Evolutionary conservation across 805 yeast genomes (phyloP).

Genomic region (Novakomyces olei): DNA sequence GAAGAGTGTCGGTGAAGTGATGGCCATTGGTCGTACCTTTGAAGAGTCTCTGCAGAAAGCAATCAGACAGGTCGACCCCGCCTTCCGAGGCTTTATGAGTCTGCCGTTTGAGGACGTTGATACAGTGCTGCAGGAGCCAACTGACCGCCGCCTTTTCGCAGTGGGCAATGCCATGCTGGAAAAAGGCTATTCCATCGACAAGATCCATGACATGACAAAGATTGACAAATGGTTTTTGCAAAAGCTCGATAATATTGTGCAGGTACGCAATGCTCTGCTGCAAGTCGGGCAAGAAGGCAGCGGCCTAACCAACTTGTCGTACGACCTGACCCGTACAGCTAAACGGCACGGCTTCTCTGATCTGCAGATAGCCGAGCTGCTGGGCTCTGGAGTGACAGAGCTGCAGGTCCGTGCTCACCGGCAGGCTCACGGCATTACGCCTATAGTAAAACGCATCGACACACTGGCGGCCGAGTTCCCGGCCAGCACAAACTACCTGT

Average conservation of each 20-base stretch:
- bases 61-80: constrained; percentile 84
- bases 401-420: constrained; percentile 63
- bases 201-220: constrained; percentile 74
- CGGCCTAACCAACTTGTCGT: constrained; percentile 36
- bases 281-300: constrained; percentile 21
- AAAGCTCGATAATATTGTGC: constrained; percentile 82
- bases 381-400: constrained; percentile 52
- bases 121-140: constrained; percentile 56
- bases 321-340: constrained; percentile 52
- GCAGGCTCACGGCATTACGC: constrained; percentile 53
- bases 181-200: constrained; percentile 76
- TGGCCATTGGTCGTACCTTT: constrained; percentile 92
- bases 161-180: constrained; percentile 91
- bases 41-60: constrained; percentile 79
- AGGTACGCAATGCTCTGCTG: constrained; percentile 65
- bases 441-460: constrained; percentile 91
- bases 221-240: constrained; percentile 91
- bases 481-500: constrained; percentile 80
- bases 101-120: constrained; percentile 53
- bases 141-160: constrained; percentile 93
- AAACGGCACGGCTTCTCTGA: constrained; percentile 92
- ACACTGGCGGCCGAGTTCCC: constrained; percentile 98
- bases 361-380: constrained; percentile 66
- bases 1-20: constrained; percentile 98
- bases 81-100: constrained; percentile 79